Base-by-base conservation (phyloP, 805 yeast genomes). In the Monosporozyma unispora region DNA sequence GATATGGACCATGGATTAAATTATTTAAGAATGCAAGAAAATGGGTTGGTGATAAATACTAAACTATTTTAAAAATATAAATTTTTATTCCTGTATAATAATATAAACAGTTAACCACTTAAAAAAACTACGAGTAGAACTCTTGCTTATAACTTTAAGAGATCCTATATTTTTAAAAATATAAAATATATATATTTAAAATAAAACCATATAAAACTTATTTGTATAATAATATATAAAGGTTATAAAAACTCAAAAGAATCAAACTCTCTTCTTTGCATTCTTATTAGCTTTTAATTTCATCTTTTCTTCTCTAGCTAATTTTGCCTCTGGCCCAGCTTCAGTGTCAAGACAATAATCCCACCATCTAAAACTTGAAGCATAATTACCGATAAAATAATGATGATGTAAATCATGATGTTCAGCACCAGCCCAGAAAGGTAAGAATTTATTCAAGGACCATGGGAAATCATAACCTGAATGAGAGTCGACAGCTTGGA, bases 381-480 rank as follows among this genome's bases (percentile, higher is more conserved):
- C 93, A 68, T 88, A 91, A 70, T 90, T 89, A 57, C 98, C 98
- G 59, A 88, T 85, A 70, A 91, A 91, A 72, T 84, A 89, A 67
- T 87, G 95, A 68, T 91, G 99, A 67, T 91, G 99, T 70, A 87
- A 87, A 70, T 91, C 99, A 67, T 91, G 98, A 70, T 91, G 98
- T 62, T 87, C 96, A 21, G 97, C 96, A 57, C 98, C 98, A 3
- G 97, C 96, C 97, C 98, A 90, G 71, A 93, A 79, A 45, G 97
- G 97, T 53, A 91, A 66, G 70, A 91, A 81, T 66, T 89, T 88
- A 71, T 88, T 93, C 63, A 91, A 76, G 4, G 96, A 87, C 87
- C 95, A 82, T 54, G 99, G 98, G 80, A 91, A 91, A 67, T 91
- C 98, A 70, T 91, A 93, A 51, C 98, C 99, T 11, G 97, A 89